These are phyloP conservation scores for Phylloporus sp. DNA, from an alignment of 768 basidiomycete species.

Conservation along the genomic window DNA sequence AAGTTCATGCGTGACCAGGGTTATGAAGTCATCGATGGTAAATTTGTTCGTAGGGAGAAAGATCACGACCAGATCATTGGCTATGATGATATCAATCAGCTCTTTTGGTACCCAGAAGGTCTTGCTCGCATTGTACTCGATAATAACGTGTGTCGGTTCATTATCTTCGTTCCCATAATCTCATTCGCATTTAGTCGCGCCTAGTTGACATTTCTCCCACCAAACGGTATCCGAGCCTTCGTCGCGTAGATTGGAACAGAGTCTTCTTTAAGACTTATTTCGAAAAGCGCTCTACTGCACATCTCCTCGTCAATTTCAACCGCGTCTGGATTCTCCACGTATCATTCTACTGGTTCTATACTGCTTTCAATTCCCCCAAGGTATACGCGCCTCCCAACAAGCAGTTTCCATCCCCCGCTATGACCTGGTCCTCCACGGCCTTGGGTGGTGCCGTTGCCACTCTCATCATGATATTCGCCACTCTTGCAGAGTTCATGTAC, in stretches of 20 bases:
- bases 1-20: slow-evolving; percentile 96
- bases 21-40: slow-evolving; percentile 92
- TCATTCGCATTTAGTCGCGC: slow-evolving; percentile 56
- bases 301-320: slow-evolving; percentile 98
- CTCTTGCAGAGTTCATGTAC: slow-evolving; percentile 91
- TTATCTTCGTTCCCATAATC: neutral
- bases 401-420: slow-evolving; percentile 69
- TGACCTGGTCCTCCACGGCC: slow-evolving; percentile 94
- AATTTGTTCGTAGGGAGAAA: slow-evolving; percentile 89
- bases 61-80: slow-evolving; percentile 96
- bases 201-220: slow-evolving; percentile 89
- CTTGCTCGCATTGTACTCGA: slow-evolving; percentile 85
- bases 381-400: slow-evolving; percentile 77
- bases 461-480: slow-evolving; percentile 89
- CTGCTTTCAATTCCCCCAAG: slow-evolving; percentile 92
- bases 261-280: slow-evolving; percentile 99
- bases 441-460: slow-evolving; percentile 96
- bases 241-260: slow-evolving; percentile 87
- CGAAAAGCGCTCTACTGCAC: slow-evolving; percentile 90
- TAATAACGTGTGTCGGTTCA: slow-evolving; percentile 62
- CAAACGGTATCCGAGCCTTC: slow-evolving; percentile 90
- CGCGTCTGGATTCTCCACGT: slow-evolving; percentile 98
- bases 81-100: slow-evolving; percentile 99
- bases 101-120: slow-evolving; percentile 99
- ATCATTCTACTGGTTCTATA: slow-evolving; percentile 93